Evolutionary conservation across 345 rosid genomes (phyloP), one percentile per base, ranked within the genome.

Genomic region (Eucalyptus sp.): DNA sequence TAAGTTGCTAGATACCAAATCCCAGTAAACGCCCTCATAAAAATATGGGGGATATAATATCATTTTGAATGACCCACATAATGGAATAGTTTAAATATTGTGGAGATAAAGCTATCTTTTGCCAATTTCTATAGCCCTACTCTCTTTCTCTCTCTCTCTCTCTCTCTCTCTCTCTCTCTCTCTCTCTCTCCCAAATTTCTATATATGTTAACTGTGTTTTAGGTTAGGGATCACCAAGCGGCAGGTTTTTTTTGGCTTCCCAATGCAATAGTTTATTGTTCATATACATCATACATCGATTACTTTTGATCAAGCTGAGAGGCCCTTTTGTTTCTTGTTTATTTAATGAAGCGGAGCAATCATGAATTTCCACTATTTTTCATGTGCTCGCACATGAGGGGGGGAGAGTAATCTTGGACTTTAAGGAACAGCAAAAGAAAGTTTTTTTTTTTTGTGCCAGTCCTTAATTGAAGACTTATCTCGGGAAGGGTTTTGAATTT

Each of bases 181-280:
- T 58, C 58, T 24, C 71, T 64, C 41, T n/a, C 76, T 64, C 41
- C 33, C 76, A 29, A 14, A 64, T 64, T 64, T 64, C 76, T 64
- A 64, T 64, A n/a, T 71, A 18, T 71, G 83, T 37, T 37, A 13
- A 71, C 83, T 71, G 83, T 56, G 46, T 46, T 87, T 88, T 86
- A 66, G 89, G 88, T 89, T 89, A 86, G 91, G 91, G 37, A 86
- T 86, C 66, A 56, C 50, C 86, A 71, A 76, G 86, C 52, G 88
- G 87, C 88, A 88, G 50, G 60, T 86, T 90, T 87, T 33, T 7
- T 86, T 86, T 41, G 60, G 80, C 83, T 89, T 88, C 89, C 89
- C 89, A 87, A 79, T 50, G 58, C 27, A 89, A 60, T 84, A 89
- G 86, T 66, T 62, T 90, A 84, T 44, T 62, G 54, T 41, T 58